Evolutionary conservation across 139 green algal genomes (phyloP).

Genomic region (Chlamydomonas sphaeroides): DNA sequence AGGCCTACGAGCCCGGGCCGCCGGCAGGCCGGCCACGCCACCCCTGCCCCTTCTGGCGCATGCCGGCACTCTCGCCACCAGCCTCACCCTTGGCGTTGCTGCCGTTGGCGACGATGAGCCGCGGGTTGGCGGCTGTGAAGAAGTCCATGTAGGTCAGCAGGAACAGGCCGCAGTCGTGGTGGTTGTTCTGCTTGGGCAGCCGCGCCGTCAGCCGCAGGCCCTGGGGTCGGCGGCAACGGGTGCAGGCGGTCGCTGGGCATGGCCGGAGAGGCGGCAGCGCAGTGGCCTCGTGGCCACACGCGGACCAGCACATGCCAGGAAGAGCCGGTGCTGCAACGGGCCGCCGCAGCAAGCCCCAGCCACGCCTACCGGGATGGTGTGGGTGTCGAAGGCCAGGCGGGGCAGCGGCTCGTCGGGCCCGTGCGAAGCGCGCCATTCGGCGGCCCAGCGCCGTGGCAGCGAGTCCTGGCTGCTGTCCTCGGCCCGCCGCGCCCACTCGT

Average conservation of each 20-base stretch:
- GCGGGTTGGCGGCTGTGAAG: conserved; percentile 61
- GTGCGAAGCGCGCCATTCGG: no score
- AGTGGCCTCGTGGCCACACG: no score
- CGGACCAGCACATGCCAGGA: no score
- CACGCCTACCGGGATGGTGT: neutral
- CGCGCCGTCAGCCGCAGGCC: neutral
- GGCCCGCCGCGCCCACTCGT: conserved; percentile 55
- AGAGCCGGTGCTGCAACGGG: no score
- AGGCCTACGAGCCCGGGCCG: no score
- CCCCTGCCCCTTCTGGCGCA: no score
- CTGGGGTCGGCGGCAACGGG: neutral
- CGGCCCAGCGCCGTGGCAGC: neutral
- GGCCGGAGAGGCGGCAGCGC: neutral
- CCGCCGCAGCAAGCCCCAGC: no score
- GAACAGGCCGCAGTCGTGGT: conserved; percentile 94
- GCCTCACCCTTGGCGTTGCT: neutral
- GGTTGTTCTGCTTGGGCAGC: conserved; percentile 81
- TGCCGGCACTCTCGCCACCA: no score
- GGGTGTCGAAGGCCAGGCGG: no score
- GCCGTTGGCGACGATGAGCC: neutral
- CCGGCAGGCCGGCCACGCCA: no score
- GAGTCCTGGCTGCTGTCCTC: conserved; percentile 8
- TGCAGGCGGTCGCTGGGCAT: neutral
- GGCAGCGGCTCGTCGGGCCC: no score
- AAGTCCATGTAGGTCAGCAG: conserved; percentile 87